Evolutionary conservation across 352 stramenopile species (phyloP).

Genomic region (Phytophthora macrochlamydospora): DNA sequence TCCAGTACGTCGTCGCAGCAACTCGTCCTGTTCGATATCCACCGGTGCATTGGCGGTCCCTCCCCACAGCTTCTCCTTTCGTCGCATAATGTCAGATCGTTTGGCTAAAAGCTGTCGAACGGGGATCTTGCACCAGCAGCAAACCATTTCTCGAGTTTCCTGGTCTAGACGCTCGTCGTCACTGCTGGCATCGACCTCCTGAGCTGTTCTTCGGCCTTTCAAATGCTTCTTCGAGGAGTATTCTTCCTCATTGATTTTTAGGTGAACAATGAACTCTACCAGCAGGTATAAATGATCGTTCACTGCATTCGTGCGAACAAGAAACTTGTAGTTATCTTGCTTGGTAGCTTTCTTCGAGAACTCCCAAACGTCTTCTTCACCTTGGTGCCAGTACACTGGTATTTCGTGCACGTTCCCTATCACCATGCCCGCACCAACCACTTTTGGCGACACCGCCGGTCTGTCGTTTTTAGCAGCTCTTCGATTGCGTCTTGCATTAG

Average conservation of each 20-base stretch:
- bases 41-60: constrained; percentile 66
- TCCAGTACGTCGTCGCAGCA: constrained; percentile 64
- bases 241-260: constrained; percentile 39
- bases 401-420: constrained; percentile 84
- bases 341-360: constrained; percentile 82
- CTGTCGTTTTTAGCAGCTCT: constrained; percentile 3
- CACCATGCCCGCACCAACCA: constrained; percentile 39
- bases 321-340: constrained; percentile 83
- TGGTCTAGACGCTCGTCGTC: constrained; percentile 13
- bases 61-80: constrained; percentile 65
- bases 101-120: constrained; percentile 56
- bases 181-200: constrained; percentile 9
- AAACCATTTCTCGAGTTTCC: constrained; percentile 67
- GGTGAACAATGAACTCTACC: constrained; percentile 77
- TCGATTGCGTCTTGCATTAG: constrained; percentile 20
- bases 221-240: constrained; percentile 21
- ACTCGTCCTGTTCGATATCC: constrained; percentile 78
- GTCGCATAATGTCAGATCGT: constrained; percentile 49
- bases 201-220: constrained; percentile 14
- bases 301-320: constrained; percentile 71
- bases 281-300: constrained; percentile 75
- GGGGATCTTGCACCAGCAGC: constrained; percentile 82
- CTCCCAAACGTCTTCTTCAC: constrained; percentile 83
- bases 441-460: constrained; percentile 1
- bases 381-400: constrained; percentile 68